Conservation (phyloP, 2,329 filamentous ascomycete species). For the Verticillium isaacii region DNA sequence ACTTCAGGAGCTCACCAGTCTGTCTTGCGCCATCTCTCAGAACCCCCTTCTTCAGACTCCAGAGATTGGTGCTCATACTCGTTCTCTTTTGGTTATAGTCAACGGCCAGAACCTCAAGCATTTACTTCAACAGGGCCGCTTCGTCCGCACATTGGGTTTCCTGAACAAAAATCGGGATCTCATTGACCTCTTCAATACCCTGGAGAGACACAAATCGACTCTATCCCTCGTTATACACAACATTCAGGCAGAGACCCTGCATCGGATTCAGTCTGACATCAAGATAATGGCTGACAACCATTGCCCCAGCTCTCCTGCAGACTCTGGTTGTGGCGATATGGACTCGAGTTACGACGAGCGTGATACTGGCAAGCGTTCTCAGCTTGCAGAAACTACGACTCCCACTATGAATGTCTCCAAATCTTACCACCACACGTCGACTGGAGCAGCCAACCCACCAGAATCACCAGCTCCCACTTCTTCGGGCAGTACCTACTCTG, state of each 20-base stretch:
- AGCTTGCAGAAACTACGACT: too few species aligned
- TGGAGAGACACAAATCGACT: slow-evolving; percentile 14
- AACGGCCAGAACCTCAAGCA: slow-evolving; percentile 7
- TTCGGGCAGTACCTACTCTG: too few species aligned
- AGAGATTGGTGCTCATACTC: slow-evolving; percentile 11
- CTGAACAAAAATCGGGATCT: slow-evolving; percentile 9
- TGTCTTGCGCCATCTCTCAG: slow-evolving; percentile 13
- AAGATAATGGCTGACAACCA: background rate
- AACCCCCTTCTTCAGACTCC: slow-evolving; percentile 18
- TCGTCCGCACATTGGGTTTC: slow-evolving; percentile 2
- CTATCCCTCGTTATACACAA: slow-evolving; percentile 9
- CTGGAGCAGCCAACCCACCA: too few species aligned
- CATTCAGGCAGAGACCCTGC: slow-evolving; percentile 20
- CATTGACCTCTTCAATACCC: slow-evolving; percentile 8
- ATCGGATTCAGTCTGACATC: background rate
- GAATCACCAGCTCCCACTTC: too few species aligned
- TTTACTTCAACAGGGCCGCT: background rate
- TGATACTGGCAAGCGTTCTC: too few species aligned
- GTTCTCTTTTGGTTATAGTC: slow-evolving; percentile 10
- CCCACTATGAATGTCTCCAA: too few species aligned
- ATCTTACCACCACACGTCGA: too few species aligned
- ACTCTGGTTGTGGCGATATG: too few species aligned
- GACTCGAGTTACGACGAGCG: too few species aligned
- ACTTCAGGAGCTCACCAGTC: slow-evolving; percentile 13
- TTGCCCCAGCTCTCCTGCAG: too few species aligned